Evolutionary conservation across 805 yeast species (phyloP).

Genomic region (Schwanniomyces polymorphus): DNA sequence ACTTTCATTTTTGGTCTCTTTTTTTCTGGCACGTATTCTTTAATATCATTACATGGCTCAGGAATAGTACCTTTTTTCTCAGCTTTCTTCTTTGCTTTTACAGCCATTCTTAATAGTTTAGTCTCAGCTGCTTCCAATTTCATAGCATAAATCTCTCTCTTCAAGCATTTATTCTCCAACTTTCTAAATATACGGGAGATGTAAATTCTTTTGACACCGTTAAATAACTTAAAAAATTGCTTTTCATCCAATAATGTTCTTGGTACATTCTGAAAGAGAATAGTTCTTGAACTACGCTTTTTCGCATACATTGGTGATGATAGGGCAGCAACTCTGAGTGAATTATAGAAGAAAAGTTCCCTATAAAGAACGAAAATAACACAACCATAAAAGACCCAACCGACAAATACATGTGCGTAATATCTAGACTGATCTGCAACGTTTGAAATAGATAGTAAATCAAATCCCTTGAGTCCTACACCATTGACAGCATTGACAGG

Average conservation of each 20-base stretch:
- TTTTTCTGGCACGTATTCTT: slow-evolving; percentile 59
- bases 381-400: slow-evolving; percentile 76
- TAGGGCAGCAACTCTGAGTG: slow-evolving; percentile 73
- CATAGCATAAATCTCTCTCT: slow-evolving; percentile 59
- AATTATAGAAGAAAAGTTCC: slow-evolving; percentile 75
- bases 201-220: slow-evolving; percentile 81
- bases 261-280: slow-evolving; percentile 83
- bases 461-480: slow-evolving; percentile 62
- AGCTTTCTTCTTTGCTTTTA: slow-evolving; percentile 61
- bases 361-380: slow-evolving; percentile 75
- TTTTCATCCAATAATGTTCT: slow-evolving; percentile 67
- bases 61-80: slow-evolving; percentile 61
- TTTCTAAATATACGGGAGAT: slow-evolving; percentile 65
- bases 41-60: slow-evolving; percentile 48
- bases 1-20: slow-evolving; percentile 63
- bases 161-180: slow-evolving; percentile 54
- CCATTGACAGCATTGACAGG: slow-evolving; percentile 81
- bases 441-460: slow-evolving; percentile 76
- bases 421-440: slow-evolving; percentile 60
- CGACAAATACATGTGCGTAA: slow-evolving; percentile 82
- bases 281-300: slow-evolving; percentile 74
- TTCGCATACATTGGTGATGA: slow-evolving; percentile 80
- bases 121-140: slow-evolving; percentile 70
- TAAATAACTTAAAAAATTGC: slow-evolving; percentile 72
- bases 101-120: slow-evolving; percentile 56